A percentile compares a stretch with the other conserved stretches of the same genome.
phyloP scores from a whole-genome alignment of 1,139 yeast species.

The Geotrichum aggregatum region DNA sequence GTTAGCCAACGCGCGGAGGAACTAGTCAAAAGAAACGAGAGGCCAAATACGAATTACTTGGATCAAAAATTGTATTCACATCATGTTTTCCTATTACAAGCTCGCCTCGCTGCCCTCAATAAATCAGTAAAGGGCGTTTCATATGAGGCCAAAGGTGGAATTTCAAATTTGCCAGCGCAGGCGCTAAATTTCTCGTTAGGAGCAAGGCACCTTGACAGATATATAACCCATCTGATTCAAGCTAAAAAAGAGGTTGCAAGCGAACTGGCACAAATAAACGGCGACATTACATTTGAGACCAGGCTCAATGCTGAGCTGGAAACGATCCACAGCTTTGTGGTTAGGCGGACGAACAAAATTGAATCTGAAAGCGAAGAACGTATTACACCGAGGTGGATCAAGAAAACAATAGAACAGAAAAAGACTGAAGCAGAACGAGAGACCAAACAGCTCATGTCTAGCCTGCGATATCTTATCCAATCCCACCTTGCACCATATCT shows the following conservation, averaged over 20 bases:
- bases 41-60: too few species aligned
- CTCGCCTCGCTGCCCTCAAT: conserved; percentile 2
- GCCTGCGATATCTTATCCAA: conserved; percentile 2
- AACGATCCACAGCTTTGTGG: background rate
- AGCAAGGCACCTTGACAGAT: conserved; percentile 3
- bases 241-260: background rate
- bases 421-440: background rate
- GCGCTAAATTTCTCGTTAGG: conserved; percentile 1
- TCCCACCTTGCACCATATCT: conserved; percentile 1
- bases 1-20: background rate
- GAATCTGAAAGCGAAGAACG: background rate
- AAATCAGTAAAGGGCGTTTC: background rate
- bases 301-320: background rate
- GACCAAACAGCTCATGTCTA: conserved; percentile 3
- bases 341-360: background rate
- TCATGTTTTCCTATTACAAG: background rate
- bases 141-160: conserved; percentile 3
- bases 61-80: too few species aligned
- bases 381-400: background rate
- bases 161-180: background rate
- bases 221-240: background rate
- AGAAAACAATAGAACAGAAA: background rate
- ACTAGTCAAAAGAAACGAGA: background rate
- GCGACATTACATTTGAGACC: conserved; percentile 1
- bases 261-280: background rate